phyloP scores from a whole-genome alignment of 2,329 filamentous ascomycete species.

The Atkinsonella texensis region DNA sequence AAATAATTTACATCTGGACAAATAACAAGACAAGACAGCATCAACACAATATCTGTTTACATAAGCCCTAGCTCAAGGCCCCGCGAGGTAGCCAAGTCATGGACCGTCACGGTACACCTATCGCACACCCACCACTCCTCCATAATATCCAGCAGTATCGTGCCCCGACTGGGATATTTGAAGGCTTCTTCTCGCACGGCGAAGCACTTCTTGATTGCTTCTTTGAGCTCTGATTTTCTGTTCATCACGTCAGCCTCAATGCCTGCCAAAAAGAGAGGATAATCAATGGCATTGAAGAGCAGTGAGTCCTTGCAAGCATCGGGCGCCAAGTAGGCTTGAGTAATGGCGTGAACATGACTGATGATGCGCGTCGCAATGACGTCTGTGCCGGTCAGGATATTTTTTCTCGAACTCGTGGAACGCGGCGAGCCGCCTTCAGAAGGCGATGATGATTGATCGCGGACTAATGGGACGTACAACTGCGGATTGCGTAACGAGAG shows the following conservation, averaged over 20 bases:
- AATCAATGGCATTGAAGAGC: constrained; percentile 4
- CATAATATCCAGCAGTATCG: neutral
- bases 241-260: constrained; percentile 1
- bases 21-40: neutral
- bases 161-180: neutral
- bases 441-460: neutral
- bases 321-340: neutral
- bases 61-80: constrained; percentile 2
- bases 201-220: constrained; percentile 1
- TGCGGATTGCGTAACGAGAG: constrained; percentile 1
- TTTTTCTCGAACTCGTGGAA: neutral
- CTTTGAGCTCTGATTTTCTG: neutral
- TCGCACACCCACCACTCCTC: constrained; percentile 1
- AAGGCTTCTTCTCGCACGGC: neutral
- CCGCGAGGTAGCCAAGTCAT: neutral
- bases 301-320: neutral
- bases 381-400: neutral
- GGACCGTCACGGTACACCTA: neutral
- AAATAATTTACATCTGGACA: no score
- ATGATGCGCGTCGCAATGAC: constrained; percentile 1
- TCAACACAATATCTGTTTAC: neutral
- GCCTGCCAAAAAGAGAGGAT: constrained; percentile 1
- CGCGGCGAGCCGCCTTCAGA: neutral
- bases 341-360: constrained; percentile 2
- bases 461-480: neutral